Evolutionary conservation across 2,329 filamentous ascomycete species (phyloP).

Genomic region (Trichophyton benhamiae): DNA sequence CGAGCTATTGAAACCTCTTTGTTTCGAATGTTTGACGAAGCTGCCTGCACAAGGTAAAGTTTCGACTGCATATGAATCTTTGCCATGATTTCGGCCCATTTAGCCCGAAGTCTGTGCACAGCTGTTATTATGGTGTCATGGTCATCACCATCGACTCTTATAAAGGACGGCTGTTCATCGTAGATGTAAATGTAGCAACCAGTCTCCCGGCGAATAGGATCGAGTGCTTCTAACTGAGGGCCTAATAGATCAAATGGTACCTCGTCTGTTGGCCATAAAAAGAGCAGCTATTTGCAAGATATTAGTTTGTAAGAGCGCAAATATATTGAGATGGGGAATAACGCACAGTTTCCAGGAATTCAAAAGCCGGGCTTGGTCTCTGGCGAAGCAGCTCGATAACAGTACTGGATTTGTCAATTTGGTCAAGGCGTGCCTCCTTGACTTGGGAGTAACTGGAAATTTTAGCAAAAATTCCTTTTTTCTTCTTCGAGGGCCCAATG

Average conservation of each 20-base stretch:
- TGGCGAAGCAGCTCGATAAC: slow-evolving; percentile 19
- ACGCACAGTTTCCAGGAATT: slow-evolving; percentile 20
- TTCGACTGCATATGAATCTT: slow-evolving; percentile 22
- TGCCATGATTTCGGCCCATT: slow-evolving; percentile 22
- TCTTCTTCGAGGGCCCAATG: slow-evolving; percentile 12
- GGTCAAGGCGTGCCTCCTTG: slow-evolving; percentile 18
- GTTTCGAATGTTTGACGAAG: slow-evolving; percentile 15
- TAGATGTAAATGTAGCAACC: slow-evolving; percentile 32
- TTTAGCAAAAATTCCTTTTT: slow-evolving; percentile 17
- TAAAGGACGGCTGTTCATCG: slow-evolving; percentile 19
- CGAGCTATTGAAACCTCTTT: slow-evolving; percentile 19
- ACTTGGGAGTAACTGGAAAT: slow-evolving; percentile 16
- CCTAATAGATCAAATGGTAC: slow-evolving; percentile 33
- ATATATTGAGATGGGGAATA: not conserved
- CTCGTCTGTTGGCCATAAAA: slow-evolving; percentile 36
- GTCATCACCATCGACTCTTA: slow-evolving; percentile 22
- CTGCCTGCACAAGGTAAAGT: slow-evolving; percentile 24
- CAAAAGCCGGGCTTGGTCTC: slow-evolving; percentile 15
- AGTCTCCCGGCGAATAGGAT: slow-evolving; percentile 31
- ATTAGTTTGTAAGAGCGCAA: not conserved
- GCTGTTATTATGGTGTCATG: slow-evolving; percentile 29
- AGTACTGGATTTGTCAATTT: slow-evolving; percentile 17
- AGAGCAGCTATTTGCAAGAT: slow-evolving; percentile 23
- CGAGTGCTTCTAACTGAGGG: slow-evolving; percentile 32
- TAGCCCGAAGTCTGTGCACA: slow-evolving; percentile 17